These are phyloP conservation scores for Pontederia crassipes DNA, from an alignment of 176 grass and related monocot genomes.

Conservation along the genomic window DNA sequence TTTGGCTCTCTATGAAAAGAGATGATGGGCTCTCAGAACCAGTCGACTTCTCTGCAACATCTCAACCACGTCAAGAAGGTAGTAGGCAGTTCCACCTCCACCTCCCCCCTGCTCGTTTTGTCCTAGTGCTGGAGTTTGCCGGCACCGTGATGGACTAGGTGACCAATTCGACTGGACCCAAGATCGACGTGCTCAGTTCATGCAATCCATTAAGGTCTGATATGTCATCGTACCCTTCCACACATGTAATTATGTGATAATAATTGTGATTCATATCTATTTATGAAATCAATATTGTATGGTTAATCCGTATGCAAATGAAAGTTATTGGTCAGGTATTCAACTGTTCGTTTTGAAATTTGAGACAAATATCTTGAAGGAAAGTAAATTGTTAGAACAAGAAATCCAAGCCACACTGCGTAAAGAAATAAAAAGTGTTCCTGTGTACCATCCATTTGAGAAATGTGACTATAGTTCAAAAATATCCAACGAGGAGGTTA, in stretches of 20 bases:
- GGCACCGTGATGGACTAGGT: slow-evolving; percentile 84
- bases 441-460: slow-evolving; percentile 82
- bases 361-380: background rate
- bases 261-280: no score
- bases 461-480: slow-evolving; percentile 82
- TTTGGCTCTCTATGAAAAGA: no score
- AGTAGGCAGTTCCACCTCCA: slow-evolving; percentile 13
- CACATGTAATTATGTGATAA: background rate
- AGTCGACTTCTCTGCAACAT: slow-evolving; percentile 60
- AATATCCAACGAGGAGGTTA: no score
- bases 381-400: slow-evolving; percentile 21
- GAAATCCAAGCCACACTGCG: slow-evolving; percentile 79
- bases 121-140: slow-evolving; percentile 62
- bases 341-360: background rate
- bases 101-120: slow-evolving; percentile 4
- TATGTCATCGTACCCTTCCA: no score
- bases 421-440: slow-evolving; percentile 81
- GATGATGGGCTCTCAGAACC: background rate
- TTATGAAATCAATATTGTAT: background rate
- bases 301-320: no score
- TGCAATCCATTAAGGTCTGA: slow-evolving; percentile 60
- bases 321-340: no score
- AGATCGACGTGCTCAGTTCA: slow-evolving; percentile 57
- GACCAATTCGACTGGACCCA: slow-evolving; percentile 46
- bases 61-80: slow-evolving; percentile 79